A percentile compares a stretch with the other conserved stretches of the same genome.
Conservation (phyloP, 108 stramenopile species). For the Aurantiochytrium sp. region DNA sequence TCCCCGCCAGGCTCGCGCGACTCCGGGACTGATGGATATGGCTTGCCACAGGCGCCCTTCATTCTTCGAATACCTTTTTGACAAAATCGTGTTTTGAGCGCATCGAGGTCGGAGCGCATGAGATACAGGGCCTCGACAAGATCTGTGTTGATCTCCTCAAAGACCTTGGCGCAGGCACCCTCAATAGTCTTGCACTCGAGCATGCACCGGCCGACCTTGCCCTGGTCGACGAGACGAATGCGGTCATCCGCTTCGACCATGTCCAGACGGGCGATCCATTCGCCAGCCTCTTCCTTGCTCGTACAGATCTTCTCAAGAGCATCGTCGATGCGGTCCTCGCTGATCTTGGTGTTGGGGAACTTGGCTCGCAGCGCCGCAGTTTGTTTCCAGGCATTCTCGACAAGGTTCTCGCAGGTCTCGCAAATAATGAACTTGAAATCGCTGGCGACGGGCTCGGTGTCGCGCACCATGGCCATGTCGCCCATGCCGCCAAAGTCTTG, state of each 20-base stretch:
- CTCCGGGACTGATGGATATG: not conserved
- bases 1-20: not conserved
- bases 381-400: not conserved
- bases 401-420: not conserved
- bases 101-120: not conserved
- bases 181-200: not conserved
- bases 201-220: not conserved
- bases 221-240: not conserved
- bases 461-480: not conserved
- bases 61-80: not conserved
- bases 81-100: not conserved
- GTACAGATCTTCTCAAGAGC: not conserved
- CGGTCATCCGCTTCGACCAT: not conserved
- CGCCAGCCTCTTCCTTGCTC: not conserved
- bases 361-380: not conserved
- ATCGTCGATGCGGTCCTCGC: slow-evolving; percentile 6
- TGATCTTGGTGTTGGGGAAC: slow-evolving; percentile 16
- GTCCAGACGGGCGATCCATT: not conserved
- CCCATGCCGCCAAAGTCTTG: not conserved
- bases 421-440: not conserved
- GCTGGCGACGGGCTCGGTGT: not conserved
- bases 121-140: not conserved
- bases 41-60: slow-evolving; percentile 13
- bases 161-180: not conserved
- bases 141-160: not conserved